Percentiles rank a stretch among this genome's conserved stretches.
Conservation (phyloP, 2,329 filamentous ascomycete species). For the Erysiphe neolycopersici region DNA sequence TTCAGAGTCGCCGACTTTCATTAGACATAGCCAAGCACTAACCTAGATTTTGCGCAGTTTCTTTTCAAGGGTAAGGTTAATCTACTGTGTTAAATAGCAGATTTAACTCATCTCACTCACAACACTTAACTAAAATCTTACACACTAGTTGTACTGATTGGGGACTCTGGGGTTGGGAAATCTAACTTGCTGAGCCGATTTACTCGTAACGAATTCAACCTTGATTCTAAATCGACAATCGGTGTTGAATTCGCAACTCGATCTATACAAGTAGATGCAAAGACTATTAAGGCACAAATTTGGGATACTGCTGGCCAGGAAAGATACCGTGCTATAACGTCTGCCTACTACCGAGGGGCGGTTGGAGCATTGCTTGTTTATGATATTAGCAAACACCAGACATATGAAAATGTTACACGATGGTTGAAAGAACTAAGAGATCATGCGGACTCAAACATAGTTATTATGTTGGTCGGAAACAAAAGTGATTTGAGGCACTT, state of each 20-base stretch:
- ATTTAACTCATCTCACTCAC: constrained; percentile 3
- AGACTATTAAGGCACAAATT: constrained; percentile 99
- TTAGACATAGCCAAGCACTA: constrained; percentile 6
- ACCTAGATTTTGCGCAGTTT: constrained; percentile 33
- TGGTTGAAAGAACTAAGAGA: constrained; percentile 98
- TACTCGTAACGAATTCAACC: constrained; percentile 98
- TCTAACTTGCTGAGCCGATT: constrained; percentile 98
- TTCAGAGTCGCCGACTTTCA: constrained; percentile 1
- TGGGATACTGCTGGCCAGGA: constrained; percentile 99
- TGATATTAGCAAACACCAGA: constrained; percentile 99
- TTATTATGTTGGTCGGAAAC: constrained; percentile 99
- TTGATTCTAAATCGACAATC: constrained; percentile 98
- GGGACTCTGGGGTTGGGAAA: constrained; percentile 98
- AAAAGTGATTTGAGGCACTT: constrained; percentile 99
- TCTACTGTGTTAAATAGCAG: constrained; percentile 4
- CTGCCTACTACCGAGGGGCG: constrained; percentile 93
- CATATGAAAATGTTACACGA: constrained; percentile 94
- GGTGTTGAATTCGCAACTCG: constrained; percentile 97
- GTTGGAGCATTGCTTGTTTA: constrained; percentile 95
- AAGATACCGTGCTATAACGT: constrained; percentile 96
- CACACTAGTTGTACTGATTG: constrained; percentile 71
- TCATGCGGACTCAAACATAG: constrained; percentile 94
- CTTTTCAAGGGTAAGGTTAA: constrained; percentile 72
- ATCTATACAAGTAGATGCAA: constrained; percentile 94
- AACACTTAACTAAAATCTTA: constrained; percentile 12